phyloP scores from a whole-genome alignment of 108 stramenopile species.

The Conticribra weissflogii region DNA sequence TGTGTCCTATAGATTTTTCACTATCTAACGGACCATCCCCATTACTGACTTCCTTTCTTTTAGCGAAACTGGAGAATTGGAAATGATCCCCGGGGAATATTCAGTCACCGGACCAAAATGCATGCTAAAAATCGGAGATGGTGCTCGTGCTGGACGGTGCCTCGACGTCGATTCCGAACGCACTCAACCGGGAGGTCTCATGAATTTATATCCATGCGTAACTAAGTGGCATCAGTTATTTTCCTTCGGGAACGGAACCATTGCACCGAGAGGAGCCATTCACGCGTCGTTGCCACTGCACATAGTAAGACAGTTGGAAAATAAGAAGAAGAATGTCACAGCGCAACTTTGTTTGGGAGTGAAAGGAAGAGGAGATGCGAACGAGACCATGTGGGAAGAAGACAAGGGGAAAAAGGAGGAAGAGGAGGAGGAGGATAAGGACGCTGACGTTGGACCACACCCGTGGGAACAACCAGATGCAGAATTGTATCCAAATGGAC shows the following conservation, averaged over 20 bases:
- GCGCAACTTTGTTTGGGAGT: slow-evolving; percentile 77
- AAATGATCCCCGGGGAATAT: slow-evolving; percentile 68
- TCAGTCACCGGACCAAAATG: slow-evolving; percentile 79
- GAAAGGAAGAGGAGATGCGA: slow-evolving; percentile 60
- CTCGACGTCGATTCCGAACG: slow-evolving; percentile 72
- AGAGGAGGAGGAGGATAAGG: slow-evolving; percentile 30
- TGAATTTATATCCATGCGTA: slow-evolving; percentile 79
- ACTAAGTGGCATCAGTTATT: slow-evolving; percentile 87
- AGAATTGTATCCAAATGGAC: slow-evolving; percentile 45
- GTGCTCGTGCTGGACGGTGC: slow-evolving; percentile 76
- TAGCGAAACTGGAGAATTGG: slow-evolving; percentile 61
- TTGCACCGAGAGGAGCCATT: slow-evolving; percentile 63
- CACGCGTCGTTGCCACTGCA: slow-evolving; percentile 71
- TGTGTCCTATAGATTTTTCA: no score
- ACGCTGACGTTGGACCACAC: slow-evolving; percentile 30
- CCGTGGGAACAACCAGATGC: slow-evolving; percentile 48
- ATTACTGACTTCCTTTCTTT: neutral
- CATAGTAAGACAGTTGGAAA: slow-evolving; percentile 43
- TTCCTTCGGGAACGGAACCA: slow-evolving; percentile 81
- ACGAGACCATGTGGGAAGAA: slow-evolving; percentile 69
- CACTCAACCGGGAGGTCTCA: slow-evolving; percentile 68
- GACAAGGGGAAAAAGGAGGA: slow-evolving; percentile 41
- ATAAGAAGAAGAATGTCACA: slow-evolving; percentile 52
- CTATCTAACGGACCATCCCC: no score
- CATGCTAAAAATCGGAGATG: slow-evolving; percentile 73